phyloP scores from a whole-genome alignment of 441 rosid genomes.

The Jatropha podagrica region DNA sequence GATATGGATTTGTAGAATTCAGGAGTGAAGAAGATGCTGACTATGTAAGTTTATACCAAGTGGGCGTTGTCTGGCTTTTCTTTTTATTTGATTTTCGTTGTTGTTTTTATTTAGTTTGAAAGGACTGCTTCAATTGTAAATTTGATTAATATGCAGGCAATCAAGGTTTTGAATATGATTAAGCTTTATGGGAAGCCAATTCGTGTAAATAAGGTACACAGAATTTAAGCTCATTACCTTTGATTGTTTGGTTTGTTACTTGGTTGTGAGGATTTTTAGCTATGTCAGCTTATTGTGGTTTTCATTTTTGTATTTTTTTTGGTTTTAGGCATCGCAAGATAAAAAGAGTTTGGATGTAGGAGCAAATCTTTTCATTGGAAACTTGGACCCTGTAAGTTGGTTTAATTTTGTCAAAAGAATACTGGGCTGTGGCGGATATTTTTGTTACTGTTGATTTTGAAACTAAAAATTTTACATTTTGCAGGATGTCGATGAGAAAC shows the following conservation, averaged over 20 bases:
- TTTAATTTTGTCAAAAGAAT: conserved; percentile 3
- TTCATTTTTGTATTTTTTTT: conserved; percentile 21
- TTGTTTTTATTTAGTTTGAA: not conserved
- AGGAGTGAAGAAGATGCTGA: conserved; percentile 98
- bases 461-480: conserved; percentile 20
- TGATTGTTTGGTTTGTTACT: not conserved
- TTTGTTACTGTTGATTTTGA: conserved; percentile 1
- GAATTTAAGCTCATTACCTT: not conserved
- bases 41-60: conserved; percentile 48
- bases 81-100: not conserved
- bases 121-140: not conserved
- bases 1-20: conserved; percentile 87
- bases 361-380: conserved; percentile 92
- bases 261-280: not conserved
- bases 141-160: conserved; percentile 49
- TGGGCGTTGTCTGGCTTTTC: not conserved
- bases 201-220: conserved; percentile 85
- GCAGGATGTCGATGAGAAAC: conserved; percentile 97
- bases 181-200: conserved; percentile 95
- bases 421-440: not conserved
- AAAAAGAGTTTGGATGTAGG: conserved; percentile 97
- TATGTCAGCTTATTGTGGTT: conserved; percentile 11
- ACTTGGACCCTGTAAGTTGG: conserved; percentile 83
- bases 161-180: conserved; percentile 96
- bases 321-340: conserved; percentile 87